Conservation (phyloP, 2,329 filamentous ascomycete species). For the Pyrenochaeta sp. region DNA sequence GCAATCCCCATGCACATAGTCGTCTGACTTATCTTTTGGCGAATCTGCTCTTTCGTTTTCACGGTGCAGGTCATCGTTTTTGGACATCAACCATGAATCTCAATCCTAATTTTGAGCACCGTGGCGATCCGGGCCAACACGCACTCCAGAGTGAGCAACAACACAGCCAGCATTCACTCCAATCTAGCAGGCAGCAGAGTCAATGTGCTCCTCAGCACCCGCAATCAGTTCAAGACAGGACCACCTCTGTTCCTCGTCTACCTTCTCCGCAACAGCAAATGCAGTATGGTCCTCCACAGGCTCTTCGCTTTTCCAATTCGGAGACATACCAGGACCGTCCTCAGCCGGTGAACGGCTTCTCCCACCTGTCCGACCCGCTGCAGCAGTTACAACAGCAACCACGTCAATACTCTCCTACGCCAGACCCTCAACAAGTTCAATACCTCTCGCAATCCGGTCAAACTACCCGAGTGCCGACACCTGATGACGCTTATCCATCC, state of each 20-base stretch:
- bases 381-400: conserved; percentile 12
- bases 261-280: conserved; percentile 20
- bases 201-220: conserved; percentile 20
- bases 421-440: conserved; percentile 17
- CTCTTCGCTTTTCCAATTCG: conserved; percentile 6
- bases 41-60: conserved; percentile 26
- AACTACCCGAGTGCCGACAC: conserved; percentile 37
- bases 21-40: conserved; percentile 21
- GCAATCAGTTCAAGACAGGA: conserved; percentile 12
- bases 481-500: conserved; percentile 28
- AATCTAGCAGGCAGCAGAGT: conserved; percentile 20
- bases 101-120: conserved; percentile 29
- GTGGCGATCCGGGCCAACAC: conserved; percentile 17
- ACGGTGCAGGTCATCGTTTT: conserved; percentile 45
- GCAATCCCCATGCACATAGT: conserved; percentile 21
- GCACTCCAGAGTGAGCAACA: conserved; percentile 8
- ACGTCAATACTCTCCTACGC: conserved; percentile 4
- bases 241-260: conserved; percentile 24
- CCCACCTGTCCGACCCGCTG: conserved; percentile 13
- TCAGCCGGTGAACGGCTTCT: conserved; percentile 16
- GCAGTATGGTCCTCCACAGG: conserved; percentile 24
- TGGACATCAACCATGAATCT: conserved; percentile 40
- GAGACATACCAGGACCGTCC: conserved; percentile 5
- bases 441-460: conserved; percentile 26
- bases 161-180: conserved; percentile 4